phyloP scores from a whole-genome alignment of 345 rosid genomes.

The Eucalyptus curtisii region DNA sequence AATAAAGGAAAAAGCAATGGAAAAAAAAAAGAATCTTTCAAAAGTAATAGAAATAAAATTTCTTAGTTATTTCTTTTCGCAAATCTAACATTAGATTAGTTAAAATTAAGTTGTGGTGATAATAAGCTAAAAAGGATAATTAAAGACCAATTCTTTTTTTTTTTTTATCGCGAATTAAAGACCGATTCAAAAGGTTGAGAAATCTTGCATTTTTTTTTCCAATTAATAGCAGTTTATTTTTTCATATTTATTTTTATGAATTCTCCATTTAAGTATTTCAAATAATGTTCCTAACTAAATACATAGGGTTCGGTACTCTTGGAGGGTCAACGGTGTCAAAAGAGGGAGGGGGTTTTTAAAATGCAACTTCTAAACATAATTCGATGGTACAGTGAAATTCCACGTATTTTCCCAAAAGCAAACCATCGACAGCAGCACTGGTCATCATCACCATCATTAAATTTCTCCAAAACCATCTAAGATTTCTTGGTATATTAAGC shows the following conservation, averaged over 20 bases:
- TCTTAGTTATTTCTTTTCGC: too few relatives aligned
- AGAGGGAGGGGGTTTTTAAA: not conserved
- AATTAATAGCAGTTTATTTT: too few relatives aligned
- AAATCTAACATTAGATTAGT: too few relatives aligned
- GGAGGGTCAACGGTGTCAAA: not conserved
- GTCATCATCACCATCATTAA: not conserved
- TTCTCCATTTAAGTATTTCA: not conserved
- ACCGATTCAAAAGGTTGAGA: not conserved
- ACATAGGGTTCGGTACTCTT: not conserved
- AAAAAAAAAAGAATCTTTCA: too few relatives aligned
- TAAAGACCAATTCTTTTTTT: not conserved
- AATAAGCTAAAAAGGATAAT: not conserved
- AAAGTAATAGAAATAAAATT: not conserved
- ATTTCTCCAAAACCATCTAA: not conserved
- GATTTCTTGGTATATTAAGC: not conserved
- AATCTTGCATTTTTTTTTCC: not conserved
- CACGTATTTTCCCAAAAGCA: not conserved
- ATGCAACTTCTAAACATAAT: not conserved
- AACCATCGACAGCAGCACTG: not conserved
- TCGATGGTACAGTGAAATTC: not conserved
- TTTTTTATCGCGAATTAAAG: not conserved
- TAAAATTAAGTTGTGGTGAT: not conserved
- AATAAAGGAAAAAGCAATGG: too few relatives aligned
- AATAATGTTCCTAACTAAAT: not conserved
- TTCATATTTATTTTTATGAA: not conserved